phyloP scores from a whole-genome alignment of 2,329 filamentous ascomycete species.

The Sclerotiophoma versabilis region DNA sequence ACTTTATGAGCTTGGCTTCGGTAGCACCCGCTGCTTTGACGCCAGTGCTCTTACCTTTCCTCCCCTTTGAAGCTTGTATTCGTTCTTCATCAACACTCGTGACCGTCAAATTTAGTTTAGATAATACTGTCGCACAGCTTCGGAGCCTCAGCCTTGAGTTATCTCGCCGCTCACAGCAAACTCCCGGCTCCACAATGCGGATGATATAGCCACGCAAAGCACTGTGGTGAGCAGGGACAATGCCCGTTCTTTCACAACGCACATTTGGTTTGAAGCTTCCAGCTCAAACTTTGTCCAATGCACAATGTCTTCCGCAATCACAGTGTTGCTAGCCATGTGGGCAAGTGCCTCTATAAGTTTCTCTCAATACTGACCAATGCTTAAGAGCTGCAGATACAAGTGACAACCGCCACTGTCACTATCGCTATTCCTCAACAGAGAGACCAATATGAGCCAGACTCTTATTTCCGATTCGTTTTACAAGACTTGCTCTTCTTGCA shows the following conservation, averaged over 20 bases:
- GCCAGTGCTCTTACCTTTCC: too few species aligned
- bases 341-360: background rate
- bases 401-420: background rate
- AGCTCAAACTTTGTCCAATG: background rate
- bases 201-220: background rate
- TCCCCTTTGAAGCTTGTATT: too few species aligned
- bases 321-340: background rate
- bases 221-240: background rate
- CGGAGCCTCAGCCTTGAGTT: too few species aligned
- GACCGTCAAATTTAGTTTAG: too few species aligned
- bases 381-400: background rate
- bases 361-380: background rate
- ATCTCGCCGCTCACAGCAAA: too few species aligned
- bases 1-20: too few species aligned
- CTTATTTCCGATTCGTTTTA: too few species aligned
- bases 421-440: background rate
- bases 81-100: too few species aligned
- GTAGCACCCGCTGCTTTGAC: too few species aligned
- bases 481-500: background rate
- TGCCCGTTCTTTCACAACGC: too few species aligned
- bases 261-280: too few species aligned
- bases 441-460: background rate
- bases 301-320: background rate
- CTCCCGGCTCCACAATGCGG: background rate
- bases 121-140: too few species aligned